Base-by-base conservation (phyloP, 768 basidiomycete species). In the Serendipita sp. region DNA sequence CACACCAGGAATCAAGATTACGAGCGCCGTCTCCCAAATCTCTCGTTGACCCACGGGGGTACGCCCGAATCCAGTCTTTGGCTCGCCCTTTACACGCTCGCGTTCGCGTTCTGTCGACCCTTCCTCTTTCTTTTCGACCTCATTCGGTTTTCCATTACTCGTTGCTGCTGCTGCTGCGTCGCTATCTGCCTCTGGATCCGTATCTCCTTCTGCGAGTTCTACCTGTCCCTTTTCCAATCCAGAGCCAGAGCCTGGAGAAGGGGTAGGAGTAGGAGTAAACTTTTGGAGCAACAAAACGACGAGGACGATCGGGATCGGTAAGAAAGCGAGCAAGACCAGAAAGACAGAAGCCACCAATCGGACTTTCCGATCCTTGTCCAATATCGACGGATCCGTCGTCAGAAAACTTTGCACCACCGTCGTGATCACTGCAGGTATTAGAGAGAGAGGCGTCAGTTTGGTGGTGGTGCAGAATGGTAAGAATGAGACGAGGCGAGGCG, bases 241-340 rank as follows among this genome's bases (percentile, higher is more conserved):
- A 29, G 52, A 53, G 52, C 52, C 11, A 53, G 13, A 1, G 52
- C 52, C 27, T 53, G 10, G 52, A 40, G 6, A 5, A 13, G 37
- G 37, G 2, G 37, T 13, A 13, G 37, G 13, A 2, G 37, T 40
- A 13, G 37, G 37, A 40, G 37, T 6, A 40, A 40, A 13, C 6
- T 1, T 6, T 40, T 13, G 37, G 13, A 60, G 55, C 16, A 60
- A 8, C 1, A 60, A 27, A 29, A 60, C 55, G 16, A 60, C 10
- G 16, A 60, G 55, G 55, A 60, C 55, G 55, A 60, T 60, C 4
- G 55, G 55, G 55, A 60, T 36, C 23, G 55, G 55, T 23, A 60
- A n/a, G 34, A 60, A 60, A 11, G 55, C 55, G 34, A 60, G 55
- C 16, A 60, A 11, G 16, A 60, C 55, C 2, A 60, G 34, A 27